A percentile compares a stretch with the other conserved stretches of the same genome.
phyloP scores from a whole-genome alignment of 768 basidiomycete genomes.

The Tephrocybe sp. region DNA sequence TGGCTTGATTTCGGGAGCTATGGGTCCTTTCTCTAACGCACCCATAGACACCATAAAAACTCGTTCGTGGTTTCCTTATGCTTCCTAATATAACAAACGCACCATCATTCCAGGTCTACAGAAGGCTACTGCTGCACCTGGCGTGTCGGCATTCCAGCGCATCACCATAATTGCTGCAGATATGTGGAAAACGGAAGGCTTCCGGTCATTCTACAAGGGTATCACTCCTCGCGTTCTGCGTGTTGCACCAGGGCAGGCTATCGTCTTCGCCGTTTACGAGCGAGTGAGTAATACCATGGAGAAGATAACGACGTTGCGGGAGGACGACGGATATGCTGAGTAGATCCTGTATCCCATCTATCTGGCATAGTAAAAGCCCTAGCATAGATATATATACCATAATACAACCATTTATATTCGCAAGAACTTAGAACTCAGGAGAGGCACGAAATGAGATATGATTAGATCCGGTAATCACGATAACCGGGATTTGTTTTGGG shows the following conservation, averaged over 20 bases:
- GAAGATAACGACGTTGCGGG: constrained; percentile 52
- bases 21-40: constrained; percentile 98
- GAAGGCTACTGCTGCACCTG: constrained; percentile 73
- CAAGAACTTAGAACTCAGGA: too few species aligned
- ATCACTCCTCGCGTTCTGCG: constrained; percentile 95
- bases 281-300: constrained; percentile 78
- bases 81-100: neutral
- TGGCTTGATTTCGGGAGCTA: constrained; percentile 93
- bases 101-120: constrained; percentile 63
- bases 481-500: too few species aligned
- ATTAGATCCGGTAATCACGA: constrained; percentile 6
- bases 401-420: neutral
- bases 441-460: neutral
- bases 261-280: constrained; percentile 98
- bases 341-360: too few species aligned
- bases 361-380: too few species aligned
- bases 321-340: constrained; percentile 71
- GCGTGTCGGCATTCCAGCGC: constrained; percentile 76
- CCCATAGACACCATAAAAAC: constrained; percentile 96
- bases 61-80: constrained; percentile 47
- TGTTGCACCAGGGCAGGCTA: constrained; percentile 95
- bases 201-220: constrained; percentile 94
- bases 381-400: too few species aligned
- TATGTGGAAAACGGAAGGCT: constrained; percentile 92
- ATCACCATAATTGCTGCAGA: constrained; percentile 81